A percentile compares a stretch with the other conserved stretches of the same genome.
Evolutionary conservation across 257 asterid species (phyloP).

Genomic region (Solanum sparsipilum): DNA sequence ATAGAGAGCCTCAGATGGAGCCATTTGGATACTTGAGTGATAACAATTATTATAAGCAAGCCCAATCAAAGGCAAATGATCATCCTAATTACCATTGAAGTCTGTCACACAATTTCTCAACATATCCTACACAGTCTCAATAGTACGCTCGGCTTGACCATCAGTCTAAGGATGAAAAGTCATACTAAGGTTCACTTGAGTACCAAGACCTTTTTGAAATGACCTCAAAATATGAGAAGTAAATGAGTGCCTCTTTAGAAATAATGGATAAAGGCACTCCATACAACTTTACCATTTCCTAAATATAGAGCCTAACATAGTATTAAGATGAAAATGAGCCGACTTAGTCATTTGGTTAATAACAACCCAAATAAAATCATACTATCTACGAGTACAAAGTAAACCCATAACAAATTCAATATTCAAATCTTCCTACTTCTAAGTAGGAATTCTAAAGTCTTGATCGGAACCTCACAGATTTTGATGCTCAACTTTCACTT

Average conservation of each 20-base stretch:
- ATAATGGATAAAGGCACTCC: not conserved
- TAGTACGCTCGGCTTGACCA: not conserved
- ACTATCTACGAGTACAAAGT: not conserved
- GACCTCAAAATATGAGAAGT: not conserved
- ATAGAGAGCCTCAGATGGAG: not conserved
- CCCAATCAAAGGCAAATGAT: not conserved
- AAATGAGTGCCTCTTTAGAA: not conserved
- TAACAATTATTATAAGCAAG: not conserved
- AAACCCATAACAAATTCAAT: too few species aligned
- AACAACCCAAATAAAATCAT: not conserved
- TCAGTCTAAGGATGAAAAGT: not conserved
- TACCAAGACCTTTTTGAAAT: not conserved
- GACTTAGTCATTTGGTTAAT: not conserved
- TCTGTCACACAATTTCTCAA: too few species aligned
- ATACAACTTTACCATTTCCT: not conserved
- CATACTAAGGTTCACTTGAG: not conserved
- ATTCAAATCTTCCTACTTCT: not conserved
- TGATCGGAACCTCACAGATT: not conserved
- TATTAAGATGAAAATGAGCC: not conserved
- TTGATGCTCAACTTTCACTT: not conserved
- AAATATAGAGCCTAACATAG: not conserved
- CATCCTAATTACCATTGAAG: not conserved
- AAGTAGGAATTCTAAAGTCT: not conserved
- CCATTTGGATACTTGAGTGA: not conserved
- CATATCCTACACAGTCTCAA: not conserved